Evolutionary conservation across 2,329 filamentous ascomycete genomes (phyloP).

Genomic region (Trichoderma harzianum): DNA sequence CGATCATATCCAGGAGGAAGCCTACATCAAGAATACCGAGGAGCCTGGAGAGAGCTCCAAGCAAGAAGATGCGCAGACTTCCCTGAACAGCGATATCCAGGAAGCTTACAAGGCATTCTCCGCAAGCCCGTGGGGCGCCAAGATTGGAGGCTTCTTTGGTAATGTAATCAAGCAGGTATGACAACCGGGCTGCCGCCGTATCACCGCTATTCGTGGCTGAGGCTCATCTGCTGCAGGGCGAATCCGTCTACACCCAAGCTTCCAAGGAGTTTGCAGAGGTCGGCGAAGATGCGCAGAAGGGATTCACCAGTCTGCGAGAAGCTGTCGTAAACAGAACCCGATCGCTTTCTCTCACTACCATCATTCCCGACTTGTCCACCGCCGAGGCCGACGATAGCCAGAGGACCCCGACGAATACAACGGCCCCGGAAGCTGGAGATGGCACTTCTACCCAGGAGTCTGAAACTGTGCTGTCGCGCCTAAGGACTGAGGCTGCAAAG

Average conservation of each 20-base stretch:
- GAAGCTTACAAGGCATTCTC: conserved; percentile 95
- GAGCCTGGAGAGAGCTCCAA: conserved; percentile 42
- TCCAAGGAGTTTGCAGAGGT: conserved; percentile 79
- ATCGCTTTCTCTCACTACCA: conserved; percentile 62
- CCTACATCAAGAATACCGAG: conserved; percentile 58
- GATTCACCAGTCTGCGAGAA: conserved; percentile 67
- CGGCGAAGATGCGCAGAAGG: conserved; percentile 76
- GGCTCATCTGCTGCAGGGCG: conserved; percentile 53
- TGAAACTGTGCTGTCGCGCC: conserved; percentile 68
- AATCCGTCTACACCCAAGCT: conserved; percentile 77
- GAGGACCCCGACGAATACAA: conserved; percentile 47
- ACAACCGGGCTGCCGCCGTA: not conserved
- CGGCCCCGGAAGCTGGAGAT: conserved; percentile 34
- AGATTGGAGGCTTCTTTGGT: conserved; percentile 82
- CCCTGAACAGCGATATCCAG: conserved; percentile 84
- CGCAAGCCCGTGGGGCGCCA: conserved; percentile 84
- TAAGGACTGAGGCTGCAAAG: conserved; percentile 74
- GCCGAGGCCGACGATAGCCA: conserved; percentile 37
- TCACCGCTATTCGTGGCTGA: not conserved
- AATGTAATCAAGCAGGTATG: conserved; percentile 87
- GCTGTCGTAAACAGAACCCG: conserved; percentile 71
- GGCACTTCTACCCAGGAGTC: conserved; percentile 46
- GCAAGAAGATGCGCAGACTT: conserved; percentile 42
- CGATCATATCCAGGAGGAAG: conserved; percentile 90
- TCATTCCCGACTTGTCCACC: conserved; percentile 23